Base-by-base conservation (phyloP, 2,329 filamentous ascomycete genomes). In the Teratosphaeria zuluensis region DNA sequence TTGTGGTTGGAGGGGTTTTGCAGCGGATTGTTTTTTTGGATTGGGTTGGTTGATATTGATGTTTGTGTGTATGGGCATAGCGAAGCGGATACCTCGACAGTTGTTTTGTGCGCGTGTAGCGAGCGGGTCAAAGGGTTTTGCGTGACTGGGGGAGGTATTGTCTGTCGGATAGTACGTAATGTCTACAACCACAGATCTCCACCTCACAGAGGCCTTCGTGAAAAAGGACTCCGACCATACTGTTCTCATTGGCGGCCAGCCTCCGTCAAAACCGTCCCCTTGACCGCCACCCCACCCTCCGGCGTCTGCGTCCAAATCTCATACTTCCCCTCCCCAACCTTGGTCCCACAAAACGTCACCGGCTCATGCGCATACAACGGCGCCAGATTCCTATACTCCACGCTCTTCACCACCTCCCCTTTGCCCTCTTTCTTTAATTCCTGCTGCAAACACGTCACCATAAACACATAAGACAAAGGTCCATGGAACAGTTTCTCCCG, bases 401-500 rank as follows among this genome's bases (percentile, higher is more conserved):
- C 81, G 11, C 72, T 77, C 53, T 74, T 70, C 24, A 92, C 74
- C 19, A 68, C 65, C 54, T 74, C 71, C 24, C 67, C 65, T 3
- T 9, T 9, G 3, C 70, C 68, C 9, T 69, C 60, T 2, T 65
- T 61, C 16, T 85, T 66, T 57, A 63, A 58, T 63, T 88, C 81
- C n/a, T 78, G 74, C 54, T 79, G 75, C 28, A 95, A 72, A 4
- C 87, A 79, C 16, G 84, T 82, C 38, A 95, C 78, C 78, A 96
- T 85, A 5, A 97, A 77, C 0, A 87, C 86, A 48, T 95, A 80
- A 1, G 84, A 85, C 57, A 99, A 77, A 0, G 94, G 92, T 0
- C 94, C 94, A 68, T 97, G 94, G 58, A 97, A 89, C 16, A 97
- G 80, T 30, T 90, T 77, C 61, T 85, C 82, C 4, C 80, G 80